Base-by-base conservation (phyloP, 2,329 filamentous ascomycete genomes). In the Colletotrichum neosansevieriae region DNA sequence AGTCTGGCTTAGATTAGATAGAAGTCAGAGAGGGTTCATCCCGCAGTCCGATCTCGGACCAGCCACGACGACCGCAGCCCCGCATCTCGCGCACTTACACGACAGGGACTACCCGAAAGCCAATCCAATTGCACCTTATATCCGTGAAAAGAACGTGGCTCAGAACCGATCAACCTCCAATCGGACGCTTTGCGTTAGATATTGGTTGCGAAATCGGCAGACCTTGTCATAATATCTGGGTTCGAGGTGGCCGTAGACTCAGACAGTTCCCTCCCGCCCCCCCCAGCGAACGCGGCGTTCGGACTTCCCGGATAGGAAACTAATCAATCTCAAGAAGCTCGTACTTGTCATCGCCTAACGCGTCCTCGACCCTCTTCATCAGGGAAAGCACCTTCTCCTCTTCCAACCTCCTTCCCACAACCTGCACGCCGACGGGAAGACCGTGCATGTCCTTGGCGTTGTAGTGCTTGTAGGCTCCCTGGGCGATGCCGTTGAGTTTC, bases 301-400 rank as follows among this genome's bases (percentile, higher is more conserved):
- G 0, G 29, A 19, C 4, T 32, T 36, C 34, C 17, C 9, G 7
- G 36, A 13, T 13, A 34, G 51, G 17, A 11, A 11, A 13, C 51
- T 74, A 84, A 58, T 85, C 83, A 65, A 86, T 72, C 24, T 85
- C 83, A 57, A 89, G 75, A 10, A 86, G 76, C 70, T 82, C 71
- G 70, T 88, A 89, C 74, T 81, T 86, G 21, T 86, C 80, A 9
- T 85, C 81, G 0, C 84, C 91, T 21, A 97, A 79, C 0, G 92
- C 92, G 69, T 90, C 86, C 79, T 97, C 93, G 3, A 97, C 85
- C 62, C 87, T 85, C 79, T 91, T 86, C 94, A 97, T 97, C 13
- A 91, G 85, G 0, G 91, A 89, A 57, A 97, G 80, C 0, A 97
- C 93, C 82, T 95, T 96, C 81, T 97, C 94, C 78, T 97, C 94